phyloP scores from a whole-genome alignment of 179 eudicot species.

The Silene noctiflora region DNA sequence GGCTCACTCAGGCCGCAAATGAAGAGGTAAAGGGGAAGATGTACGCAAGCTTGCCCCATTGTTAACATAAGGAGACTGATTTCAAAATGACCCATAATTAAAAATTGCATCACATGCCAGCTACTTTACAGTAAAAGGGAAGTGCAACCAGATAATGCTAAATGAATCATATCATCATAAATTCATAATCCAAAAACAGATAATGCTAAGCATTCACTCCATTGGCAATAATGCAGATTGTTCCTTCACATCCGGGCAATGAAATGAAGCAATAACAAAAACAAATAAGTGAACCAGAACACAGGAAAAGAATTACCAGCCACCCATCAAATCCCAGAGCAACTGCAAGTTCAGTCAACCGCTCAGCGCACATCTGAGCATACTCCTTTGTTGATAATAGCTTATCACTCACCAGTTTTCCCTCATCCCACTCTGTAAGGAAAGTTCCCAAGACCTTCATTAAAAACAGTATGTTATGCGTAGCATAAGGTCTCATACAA shows the following conservation, averaged over 20 bases:
- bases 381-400: slow-evolving; percentile 58
- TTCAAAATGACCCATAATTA: no score
- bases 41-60: no score
- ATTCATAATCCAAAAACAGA: no score
- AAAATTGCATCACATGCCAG: no score
- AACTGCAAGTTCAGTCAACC: slow-evolving; percentile 74
- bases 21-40: no score
- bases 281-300: no score
- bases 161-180: no score
- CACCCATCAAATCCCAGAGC: slow-evolving; percentile 94
- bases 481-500: slow-evolving; percentile 2
- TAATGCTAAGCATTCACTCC: no score
- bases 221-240: background rate
- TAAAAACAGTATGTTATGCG: slow-evolving; percentile 15
- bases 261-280: background rate
- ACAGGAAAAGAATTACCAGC: slow-evolving; percentile 60
- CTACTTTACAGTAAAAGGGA: no score
- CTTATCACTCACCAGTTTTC: slow-evolving; percentile 45
- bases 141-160: no score
- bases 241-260: background rate
- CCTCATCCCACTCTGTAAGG: slow-evolving; percentile 87
- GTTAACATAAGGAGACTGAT: no score
- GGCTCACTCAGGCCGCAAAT: no score
- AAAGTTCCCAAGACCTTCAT: slow-evolving; percentile 84
- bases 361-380: slow-evolving; percentile 75